Percentiles rank a stretch among this genome's conserved stretches.
Conservation (phyloP, 768 basidiomycete genomes). For the Piloderma croceum region DNA sequence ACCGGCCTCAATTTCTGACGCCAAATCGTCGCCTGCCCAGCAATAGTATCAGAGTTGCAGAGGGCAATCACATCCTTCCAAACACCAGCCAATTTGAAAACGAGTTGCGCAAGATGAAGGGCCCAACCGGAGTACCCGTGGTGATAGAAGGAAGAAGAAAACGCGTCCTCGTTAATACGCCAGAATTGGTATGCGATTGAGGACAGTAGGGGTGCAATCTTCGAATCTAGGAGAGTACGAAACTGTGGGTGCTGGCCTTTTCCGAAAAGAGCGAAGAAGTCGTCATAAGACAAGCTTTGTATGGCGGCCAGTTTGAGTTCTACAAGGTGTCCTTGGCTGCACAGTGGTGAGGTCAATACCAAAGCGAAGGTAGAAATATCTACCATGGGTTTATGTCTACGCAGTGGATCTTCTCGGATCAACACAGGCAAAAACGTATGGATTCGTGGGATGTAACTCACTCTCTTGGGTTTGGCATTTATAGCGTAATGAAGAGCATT, state of each 20-base stretch:
- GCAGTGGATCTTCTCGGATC: constrained; percentile 45
- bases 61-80: constrained; percentile 47
- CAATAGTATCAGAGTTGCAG: constrained; percentile 47
- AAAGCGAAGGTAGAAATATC: not conserved
- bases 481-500: constrained; percentile 79
- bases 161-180: constrained; percentile 51
- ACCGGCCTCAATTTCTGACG: constrained; percentile 52
- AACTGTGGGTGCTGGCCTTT: constrained; percentile 56
- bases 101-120: constrained; percentile 51
- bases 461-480: constrained; percentile 50
- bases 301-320: constrained; percentile 74
- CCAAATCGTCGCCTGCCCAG: constrained; percentile 63
- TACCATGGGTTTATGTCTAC: constrained; percentile 71
- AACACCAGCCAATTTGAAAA: constrained; percentile 60
- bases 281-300: constrained; percentile 48
- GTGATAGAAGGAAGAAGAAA: constrained; percentile 54
- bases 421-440: not conserved
- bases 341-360: too few relatives aligned
- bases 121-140: constrained; percentile 67
- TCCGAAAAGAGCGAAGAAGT: constrained; percentile 67
- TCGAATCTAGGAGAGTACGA: constrained; percentile 51
- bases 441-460: constrained; percentile 17
- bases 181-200: constrained; percentile 75
- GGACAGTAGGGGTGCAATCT: constrained; percentile 62
- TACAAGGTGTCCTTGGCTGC: constrained; percentile 67